Conservation (phyloP, 345 rosid species). For the Zanthoxylum bungeanum region DNA sequence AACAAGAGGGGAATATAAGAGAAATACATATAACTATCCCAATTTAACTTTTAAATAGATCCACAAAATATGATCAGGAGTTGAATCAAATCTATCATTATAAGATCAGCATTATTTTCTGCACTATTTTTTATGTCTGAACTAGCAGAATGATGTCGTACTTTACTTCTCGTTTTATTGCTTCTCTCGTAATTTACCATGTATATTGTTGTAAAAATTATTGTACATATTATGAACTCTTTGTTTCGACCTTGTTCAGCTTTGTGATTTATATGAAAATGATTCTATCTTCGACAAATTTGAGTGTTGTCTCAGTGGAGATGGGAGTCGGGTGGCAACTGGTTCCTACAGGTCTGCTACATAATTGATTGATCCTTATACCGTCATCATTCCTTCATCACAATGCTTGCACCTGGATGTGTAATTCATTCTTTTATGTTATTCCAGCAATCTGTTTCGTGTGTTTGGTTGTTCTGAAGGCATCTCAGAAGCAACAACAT, state of each 20-base stretch:
- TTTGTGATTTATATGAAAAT: slow-evolving; percentile 67
- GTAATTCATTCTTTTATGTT: slow-evolving; percentile 8
- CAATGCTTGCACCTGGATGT: background rate
- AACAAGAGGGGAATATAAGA: background rate
- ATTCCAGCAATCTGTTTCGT: slow-evolving; percentile 63
- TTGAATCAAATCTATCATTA: background rate
- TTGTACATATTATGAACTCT: background rate
- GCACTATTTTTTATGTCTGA: background rate
- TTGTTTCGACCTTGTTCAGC: slow-evolving; percentile 36
- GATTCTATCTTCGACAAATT: slow-evolving; percentile 67
- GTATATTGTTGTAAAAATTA: background rate
- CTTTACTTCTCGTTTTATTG: background rate
- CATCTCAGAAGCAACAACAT: slow-evolving; percentile 46
- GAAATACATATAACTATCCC: background rate
- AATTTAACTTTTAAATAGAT: background rate
- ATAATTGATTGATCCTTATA: slow-evolving; percentile 4
- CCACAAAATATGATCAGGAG: background rate
- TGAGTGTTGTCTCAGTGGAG: slow-evolving; percentile 60
- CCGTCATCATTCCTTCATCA: background rate
- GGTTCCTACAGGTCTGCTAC: slow-evolving; percentile 65
- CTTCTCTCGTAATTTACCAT: background rate
- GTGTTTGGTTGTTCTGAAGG: slow-evolving; percentile 62
- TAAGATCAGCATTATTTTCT: background rate
- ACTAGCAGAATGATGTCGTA: background rate
- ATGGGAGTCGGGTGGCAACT: slow-evolving; percentile 60